Evolutionary conservation across 192 early-diverging fungal genomes (phyloP).

Genomic region (Linnemannia zychae): DNA sequence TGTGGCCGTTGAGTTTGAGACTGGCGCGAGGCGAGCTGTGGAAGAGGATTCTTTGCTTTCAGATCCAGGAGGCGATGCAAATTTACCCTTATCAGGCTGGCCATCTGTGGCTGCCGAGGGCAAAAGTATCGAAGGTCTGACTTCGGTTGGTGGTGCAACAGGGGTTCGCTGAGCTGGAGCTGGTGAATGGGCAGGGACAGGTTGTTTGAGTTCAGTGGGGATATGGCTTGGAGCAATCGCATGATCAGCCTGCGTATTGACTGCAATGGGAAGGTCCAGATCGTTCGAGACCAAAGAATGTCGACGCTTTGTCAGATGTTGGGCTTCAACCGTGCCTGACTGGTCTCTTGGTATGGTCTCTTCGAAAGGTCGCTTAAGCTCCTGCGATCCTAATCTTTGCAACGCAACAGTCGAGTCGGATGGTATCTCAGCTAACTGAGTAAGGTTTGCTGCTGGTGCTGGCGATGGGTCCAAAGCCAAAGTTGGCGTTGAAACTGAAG

Average conservation of each 20-base stretch:
- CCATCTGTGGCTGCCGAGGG: background rate
- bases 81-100: background rate
- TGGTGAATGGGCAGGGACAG: background rate
- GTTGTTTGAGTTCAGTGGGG: background rate
- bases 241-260: background rate
- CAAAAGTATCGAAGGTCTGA: background rate
- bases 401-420: background rate
- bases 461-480: too few species aligned
- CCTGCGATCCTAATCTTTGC: background rate
- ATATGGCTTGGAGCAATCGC: background rate
- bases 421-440: background rate
- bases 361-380: background rate
- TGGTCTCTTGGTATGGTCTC: background rate
- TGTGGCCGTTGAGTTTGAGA: too few species aligned
- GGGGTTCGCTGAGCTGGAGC: background rate
- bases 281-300: background rate
- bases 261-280: background rate
- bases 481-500: too few species aligned
- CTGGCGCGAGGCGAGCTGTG: background rate
- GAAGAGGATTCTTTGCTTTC: background rate
- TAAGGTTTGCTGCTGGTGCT: background rate
- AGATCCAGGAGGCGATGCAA: background rate
- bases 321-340: background rate
- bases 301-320: background rate
- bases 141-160: background rate